Conservation (phyloP, 108 stramenopile species). For the Heterococcus sp. region DNA sequence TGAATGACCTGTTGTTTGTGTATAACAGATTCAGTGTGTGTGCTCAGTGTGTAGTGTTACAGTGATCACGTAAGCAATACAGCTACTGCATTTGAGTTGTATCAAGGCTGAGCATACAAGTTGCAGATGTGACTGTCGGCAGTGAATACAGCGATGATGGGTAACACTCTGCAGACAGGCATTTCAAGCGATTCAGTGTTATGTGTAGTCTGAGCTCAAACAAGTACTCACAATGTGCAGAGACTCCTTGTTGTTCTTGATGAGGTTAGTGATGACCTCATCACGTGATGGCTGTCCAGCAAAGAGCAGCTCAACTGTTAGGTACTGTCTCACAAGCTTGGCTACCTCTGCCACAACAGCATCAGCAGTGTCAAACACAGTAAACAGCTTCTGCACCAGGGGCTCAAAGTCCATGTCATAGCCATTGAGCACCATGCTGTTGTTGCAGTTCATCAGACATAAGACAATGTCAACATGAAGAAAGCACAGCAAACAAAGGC, state of each 20-base stretch:
- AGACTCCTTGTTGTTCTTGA: conserved; percentile 73
- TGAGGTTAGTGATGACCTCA: conserved; percentile 72
- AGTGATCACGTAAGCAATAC: not conserved
- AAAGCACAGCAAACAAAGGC: not conserved
- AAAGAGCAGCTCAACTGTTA: conserved; percentile 78
- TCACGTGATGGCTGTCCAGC: conserved; percentile 75
- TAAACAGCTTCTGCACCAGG: conserved; percentile 15
- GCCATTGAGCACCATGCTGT: conserved; percentile 19
- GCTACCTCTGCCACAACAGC: conserved; percentile 64
- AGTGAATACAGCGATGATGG: not conserved
- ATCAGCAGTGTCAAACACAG: not conserved
- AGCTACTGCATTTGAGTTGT: not conserved
- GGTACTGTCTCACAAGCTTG: conserved; percentile 69
- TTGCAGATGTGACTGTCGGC: not conserved
- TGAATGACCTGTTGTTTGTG: not conserved
- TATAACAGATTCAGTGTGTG: not conserved
- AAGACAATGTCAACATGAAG: not conserved
- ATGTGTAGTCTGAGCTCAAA: not conserved
- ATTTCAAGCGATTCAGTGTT: not conserved
- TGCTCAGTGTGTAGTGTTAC: too few species aligned
- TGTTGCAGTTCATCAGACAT: not conserved
- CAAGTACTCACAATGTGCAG: not conserved
- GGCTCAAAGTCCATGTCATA: conserved; percentile 44
- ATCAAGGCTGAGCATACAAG: not conserved
- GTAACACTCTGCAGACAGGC: not conserved